phyloP scores from a whole-genome alignment of 495 filamentous ascomycete genomes.

The Durotheca rogersii region DNA sequence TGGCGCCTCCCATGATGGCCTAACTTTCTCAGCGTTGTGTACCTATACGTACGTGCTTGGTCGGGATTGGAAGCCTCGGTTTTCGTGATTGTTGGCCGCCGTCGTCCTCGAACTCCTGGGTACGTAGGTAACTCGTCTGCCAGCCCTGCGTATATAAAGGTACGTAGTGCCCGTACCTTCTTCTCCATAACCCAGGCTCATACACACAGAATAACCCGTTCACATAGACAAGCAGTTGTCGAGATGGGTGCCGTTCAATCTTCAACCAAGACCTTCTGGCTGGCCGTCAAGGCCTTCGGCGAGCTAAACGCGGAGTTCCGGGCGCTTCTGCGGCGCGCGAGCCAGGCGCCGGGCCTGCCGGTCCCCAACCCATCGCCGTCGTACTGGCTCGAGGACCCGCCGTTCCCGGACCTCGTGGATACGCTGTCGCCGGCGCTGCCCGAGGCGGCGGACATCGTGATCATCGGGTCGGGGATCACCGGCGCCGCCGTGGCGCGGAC shows the following conservation, averaged over 20 bases:
- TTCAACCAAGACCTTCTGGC: conserved; percentile 12
- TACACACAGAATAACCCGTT: too few relatives aligned
- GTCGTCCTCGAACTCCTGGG: too few relatives aligned
- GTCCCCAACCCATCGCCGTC: conserved; percentile 52
- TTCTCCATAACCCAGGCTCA: too few relatives aligned
- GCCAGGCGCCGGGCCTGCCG: conserved; percentile 38
- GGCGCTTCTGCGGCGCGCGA: conserved; percentile 23
- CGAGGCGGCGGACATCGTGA: conserved; percentile 48
- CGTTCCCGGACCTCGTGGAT: conserved; percentile 51
- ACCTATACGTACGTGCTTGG: too few relatives aligned
- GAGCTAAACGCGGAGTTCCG: conserved; percentile 12
- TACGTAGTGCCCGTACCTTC: too few relatives aligned
- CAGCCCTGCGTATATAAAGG: not conserved
- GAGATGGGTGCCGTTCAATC: conserved; percentile 36
- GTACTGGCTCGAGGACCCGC: conserved; percentile 60
- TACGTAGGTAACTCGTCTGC: not conserved
- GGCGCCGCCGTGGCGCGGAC: conserved; percentile 55
- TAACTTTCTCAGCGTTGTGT: too few relatives aligned
- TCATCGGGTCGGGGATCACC: conserved; percentile 67
- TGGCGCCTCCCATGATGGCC: too few relatives aligned
- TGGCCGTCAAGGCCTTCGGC: conserved; percentile 2
- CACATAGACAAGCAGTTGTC: not conserved
- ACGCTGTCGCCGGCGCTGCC: conserved; percentile 47
- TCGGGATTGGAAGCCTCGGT: too few relatives aligned
- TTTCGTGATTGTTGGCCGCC: too few relatives aligned